Percentiles rank a stretch among this genome's conserved stretches.
Conservation (phyloP, 2,329 filamentous ascomycete genomes). For the Ophiostoma novo-ulmi region DNA sequence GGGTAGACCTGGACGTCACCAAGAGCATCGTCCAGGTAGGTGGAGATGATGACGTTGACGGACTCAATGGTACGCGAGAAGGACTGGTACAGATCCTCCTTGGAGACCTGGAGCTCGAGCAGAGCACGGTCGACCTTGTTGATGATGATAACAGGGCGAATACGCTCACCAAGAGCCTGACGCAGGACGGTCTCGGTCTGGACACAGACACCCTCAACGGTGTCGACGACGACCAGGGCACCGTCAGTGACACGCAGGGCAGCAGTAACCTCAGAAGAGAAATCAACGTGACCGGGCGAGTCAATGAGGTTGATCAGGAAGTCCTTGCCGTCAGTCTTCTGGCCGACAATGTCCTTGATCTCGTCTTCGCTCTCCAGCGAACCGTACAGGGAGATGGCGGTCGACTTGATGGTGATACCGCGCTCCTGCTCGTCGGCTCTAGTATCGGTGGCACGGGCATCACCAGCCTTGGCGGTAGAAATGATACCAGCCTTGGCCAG, state of each 20-base stretch:
- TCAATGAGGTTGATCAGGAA: constrained; percentile 99
- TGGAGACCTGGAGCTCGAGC: constrained; percentile 95
- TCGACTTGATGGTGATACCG: constrained; percentile 99
- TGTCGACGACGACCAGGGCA: constrained; percentile 99
- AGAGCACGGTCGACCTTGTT: constrained; percentile 99
- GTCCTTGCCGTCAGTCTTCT: constrained; percentile 84
- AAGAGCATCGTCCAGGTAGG: constrained; percentile 93
- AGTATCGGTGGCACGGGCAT: constrained; percentile 93
- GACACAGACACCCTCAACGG: constrained; percentile 98
- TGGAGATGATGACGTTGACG: constrained; percentile 99
- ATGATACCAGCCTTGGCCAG: constrained; percentile 99
- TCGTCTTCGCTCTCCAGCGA: constrained; percentile 75
- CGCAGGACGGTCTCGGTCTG: constrained; percentile 99
- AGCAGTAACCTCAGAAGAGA: constrained; percentile 98
- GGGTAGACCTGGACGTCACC: constrained; percentile 99
- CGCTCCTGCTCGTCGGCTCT: constrained; percentile 97
- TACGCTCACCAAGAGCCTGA: constrained; percentile 98
- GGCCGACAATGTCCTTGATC: constrained; percentile 85
- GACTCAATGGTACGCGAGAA: constrained; percentile 99
- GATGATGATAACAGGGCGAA: constrained; percentile 99
- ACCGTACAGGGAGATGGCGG: constrained; percentile 97
- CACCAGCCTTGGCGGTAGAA: constrained; percentile 93
- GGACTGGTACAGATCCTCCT: constrained; percentile 99
- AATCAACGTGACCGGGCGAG: constrained; percentile 99
- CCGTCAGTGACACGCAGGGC: constrained; percentile 99